Evolutionary conservation across 768 basidiomycete genomes (phyloP), one percentile per base, ranked within the genome.

Genomic region (Paxillus ammoniavirescens): DNA sequence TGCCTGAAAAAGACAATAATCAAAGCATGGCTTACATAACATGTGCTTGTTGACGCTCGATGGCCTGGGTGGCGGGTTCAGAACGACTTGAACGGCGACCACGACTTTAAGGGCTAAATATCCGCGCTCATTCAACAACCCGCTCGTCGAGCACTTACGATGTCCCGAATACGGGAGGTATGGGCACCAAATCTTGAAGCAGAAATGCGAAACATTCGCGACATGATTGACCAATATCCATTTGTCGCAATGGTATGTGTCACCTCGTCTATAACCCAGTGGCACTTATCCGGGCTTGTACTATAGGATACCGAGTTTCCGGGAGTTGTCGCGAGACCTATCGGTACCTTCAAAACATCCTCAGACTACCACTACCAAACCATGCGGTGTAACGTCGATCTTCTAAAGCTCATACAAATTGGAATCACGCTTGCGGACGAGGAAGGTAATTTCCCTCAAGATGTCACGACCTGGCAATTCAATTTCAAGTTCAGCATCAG

Each of bases 281-380:
- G 57, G 35, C 46, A 40, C 42, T 40, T 38, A 49, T 49, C 48
- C 38, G 42, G 17, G 41, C 45, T 50, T 55, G 18, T 33, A 15
- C 50, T 33, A 43, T 70, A 98, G 96, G 96, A 99, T 71, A 98
- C 97, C 49, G 97, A 99, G 69, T 98, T 98, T 71, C 97, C 97
- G 33, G 97, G 97, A 8, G 94, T 98, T 41, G 97, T 99, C 51
- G 97, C 96, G 3, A 83, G 97, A 17, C 97, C 97, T 2, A 96
- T 99, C 64, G 97, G 97, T 5, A 78, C 86, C 33, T 98, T 98
- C 79, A 93, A 93, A 71, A 95, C 94, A 0, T 93, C 93, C 10
- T 93, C 93, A 18, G 97, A 99, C 73, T 98, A 98, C 67, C 96
- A 98, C 73, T 99, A 98, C 72, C 97, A 99, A 72, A 99, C 97